Percentiles rank a stretch among this genome's conserved stretches.
Evolutionary conservation across 148 eudicot species (phyloP).

Genomic region (Rhododendron simsii): DNA sequence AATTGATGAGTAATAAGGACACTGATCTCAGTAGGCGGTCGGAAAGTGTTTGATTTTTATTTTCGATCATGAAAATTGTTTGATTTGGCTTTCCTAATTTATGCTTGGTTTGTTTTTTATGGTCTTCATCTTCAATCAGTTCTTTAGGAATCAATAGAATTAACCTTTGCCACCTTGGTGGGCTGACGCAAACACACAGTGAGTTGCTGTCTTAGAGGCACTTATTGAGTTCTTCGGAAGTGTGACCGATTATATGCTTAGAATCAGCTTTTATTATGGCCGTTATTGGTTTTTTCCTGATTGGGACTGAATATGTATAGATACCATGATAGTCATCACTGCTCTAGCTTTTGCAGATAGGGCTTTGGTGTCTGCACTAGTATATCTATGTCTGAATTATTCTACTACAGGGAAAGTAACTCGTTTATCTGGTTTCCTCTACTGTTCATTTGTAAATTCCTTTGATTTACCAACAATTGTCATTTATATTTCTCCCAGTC

Average conservation of each 20-base stretch:
- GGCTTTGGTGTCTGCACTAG: not conserved
- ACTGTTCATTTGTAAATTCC: not conserved
- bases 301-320: slow-evolving; percentile 1
- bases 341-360: not conserved
- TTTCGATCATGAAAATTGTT: too few species aligned
- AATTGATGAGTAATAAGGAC: not conserved
- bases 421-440: not conserved
- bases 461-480: not conserved
- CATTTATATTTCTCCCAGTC: slow-evolving; percentile 48
- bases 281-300: not conserved
- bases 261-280: not conserved
- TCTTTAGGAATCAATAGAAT: not conserved
- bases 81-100: not conserved
- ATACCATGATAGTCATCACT: slow-evolving; percentile 4
- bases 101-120: not conserved
- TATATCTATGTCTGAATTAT: not conserved
- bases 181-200: not conserved
- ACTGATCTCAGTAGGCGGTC: not conserved
- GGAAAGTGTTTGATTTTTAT: not conserved
- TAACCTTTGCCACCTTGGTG: not conserved
- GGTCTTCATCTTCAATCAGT: not conserved
- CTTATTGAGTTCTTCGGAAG: not conserved
- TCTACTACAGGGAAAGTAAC: not conserved
- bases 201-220: not conserved
- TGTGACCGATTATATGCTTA: not conserved